A percentile compares a stretch with the other conserved stretches of the same genome.
phyloP scores from a whole-genome alignment of 768 basidiomycete genomes.

The Suillus fuscotomentosus region DNA sequence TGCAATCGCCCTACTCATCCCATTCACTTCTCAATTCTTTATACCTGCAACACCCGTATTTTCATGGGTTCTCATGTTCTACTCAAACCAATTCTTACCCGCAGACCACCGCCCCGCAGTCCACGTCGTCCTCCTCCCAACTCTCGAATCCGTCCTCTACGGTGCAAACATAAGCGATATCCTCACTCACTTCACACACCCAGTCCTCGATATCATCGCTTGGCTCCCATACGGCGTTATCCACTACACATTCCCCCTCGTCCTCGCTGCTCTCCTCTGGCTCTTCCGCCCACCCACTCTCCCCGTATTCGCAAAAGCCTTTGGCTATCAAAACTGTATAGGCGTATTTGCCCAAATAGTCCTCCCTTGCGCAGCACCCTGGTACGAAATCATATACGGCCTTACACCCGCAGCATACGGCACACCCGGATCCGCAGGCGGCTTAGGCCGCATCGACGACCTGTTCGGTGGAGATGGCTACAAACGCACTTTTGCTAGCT shows the following conservation, averaged over 20 bases:
- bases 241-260: conserved; percentile 86
- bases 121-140: conserved; percentile 90
- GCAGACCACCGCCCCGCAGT: conserved; percentile 72
- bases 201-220: conserved; percentile 86
- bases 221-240: conserved; percentile 97
- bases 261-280: conserved; percentile 86
- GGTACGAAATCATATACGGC: conserved; percentile 98
- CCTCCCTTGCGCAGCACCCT: conserved; percentile 91
- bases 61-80: conserved; percentile 84
- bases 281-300: conserved; percentile 83
- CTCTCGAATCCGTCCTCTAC: conserved; percentile 91
- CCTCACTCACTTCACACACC: conserved; percentile 92
- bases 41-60: conserved; percentile 85
- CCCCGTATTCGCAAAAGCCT: conserved; percentile 80
- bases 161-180: conserved; percentile 98
- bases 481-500: conserved; percentile 75
- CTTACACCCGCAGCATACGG: conserved; percentile 92
- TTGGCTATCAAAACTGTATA: conserved; percentile 90
- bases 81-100: conserved; percentile 85
- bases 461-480: conserved; percentile 79
- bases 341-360: conserved; percentile 88
- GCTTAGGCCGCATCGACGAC: conserved; percentile 87
- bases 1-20: conserved; percentile 66
- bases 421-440: conserved; percentile 92
- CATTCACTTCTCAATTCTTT: conserved; percentile 89